Percentiles rank a stretch among this genome's conserved stretches.
These are phyloP conservation scores for Malus orientalis DNA, from an alignment of 306 rosid genomes.

Conservation along the genomic window DNA sequence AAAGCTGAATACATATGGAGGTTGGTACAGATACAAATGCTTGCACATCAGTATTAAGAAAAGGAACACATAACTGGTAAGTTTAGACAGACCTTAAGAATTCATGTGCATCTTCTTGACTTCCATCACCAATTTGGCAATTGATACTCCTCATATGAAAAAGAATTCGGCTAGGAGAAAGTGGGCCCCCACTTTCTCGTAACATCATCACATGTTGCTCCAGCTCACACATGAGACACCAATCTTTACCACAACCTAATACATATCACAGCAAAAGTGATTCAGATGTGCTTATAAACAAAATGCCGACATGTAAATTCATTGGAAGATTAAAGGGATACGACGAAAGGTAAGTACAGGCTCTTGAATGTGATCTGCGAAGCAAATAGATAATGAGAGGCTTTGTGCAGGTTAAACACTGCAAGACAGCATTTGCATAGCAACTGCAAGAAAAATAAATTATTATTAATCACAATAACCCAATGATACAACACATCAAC, in stretches of 20 bases:
- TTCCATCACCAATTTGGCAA: conserved; percentile 78
- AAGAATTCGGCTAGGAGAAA: conserved; percentile 68
- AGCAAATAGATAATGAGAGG: conserved; percentile 65
- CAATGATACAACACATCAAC: neutral
- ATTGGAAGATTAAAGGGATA: conserved; percentile 1
- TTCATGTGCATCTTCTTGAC: conserved; percentile 88
- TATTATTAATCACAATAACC: neutral
- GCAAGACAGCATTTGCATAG: conserved; percentile 88
- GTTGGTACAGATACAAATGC: conserved; percentile 1
- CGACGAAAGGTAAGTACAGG: conserved; percentile 41
- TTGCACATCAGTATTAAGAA: neutral
- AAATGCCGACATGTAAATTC: conserved; percentile 7
- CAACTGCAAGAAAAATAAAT: conserved; percentile 52
- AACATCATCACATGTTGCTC: conserved; percentile 67
- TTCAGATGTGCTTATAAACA: neutral
- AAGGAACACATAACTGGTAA: neutral
- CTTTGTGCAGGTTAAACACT: conserved; percentile 80
- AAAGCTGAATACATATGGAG: neutral
- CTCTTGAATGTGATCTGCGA: conserved; percentile 57
- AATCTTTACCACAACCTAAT: conserved; percentile 65
- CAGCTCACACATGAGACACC: conserved; percentile 89
- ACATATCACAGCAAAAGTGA: conserved; percentile 3
- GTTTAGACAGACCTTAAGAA: conserved; percentile 54
- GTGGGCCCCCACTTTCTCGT: conserved; percentile 60
- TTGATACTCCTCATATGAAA: conserved; percentile 73